Base-by-base conservation (phyloP, 345 rosid species). In the Gossypium longicalyx region DNA sequence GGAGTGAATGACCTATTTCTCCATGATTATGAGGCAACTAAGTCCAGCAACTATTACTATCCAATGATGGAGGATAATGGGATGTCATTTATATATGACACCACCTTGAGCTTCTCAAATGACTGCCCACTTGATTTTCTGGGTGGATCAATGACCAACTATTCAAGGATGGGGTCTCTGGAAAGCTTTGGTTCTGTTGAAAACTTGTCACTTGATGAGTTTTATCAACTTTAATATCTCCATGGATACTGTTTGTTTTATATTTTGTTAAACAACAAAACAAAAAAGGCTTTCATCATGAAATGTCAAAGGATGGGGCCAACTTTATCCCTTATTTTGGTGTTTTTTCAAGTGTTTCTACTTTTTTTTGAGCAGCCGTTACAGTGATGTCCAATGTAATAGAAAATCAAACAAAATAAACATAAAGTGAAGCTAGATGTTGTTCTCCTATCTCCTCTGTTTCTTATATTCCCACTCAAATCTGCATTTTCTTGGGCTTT, bases 51-150 rank as follows among this genome's bases (percentile, higher is more conserved):
- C 74, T 80, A 79, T 27, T 71, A 77, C 77, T 88, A 87, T 76
- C 94, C 93, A 0, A 70, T 74, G 15, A 64, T 81, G 74, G 84
- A 80, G 19, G 94, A 86, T 4, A 64, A 79, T 13, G 82, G 82
- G 29, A 79, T 87, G 77, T 88, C 99, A 1, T 95, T 89, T 29
- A 79, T 95, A 73, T 95, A 95, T 29, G 99, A 95, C 83, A 90
- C 97, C 7, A 86, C 90, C 64, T 60, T 60, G 20, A 79, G 86
- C 75, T 79, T 91, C 83, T 84, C 96, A 5, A 79, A 90, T 29
- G 94, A 90, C 79, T 86, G 87, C 4, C 94, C 98, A 0, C 91
- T 93, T 12, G 99, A 95, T 84, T 93, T 88, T 76, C 81, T 90
- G 77, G 93, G 97, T 4, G 98, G 94, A 71, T 84, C 89, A 11